Percentiles rank a stretch among this genome's conserved stretches.
Evolutionary conservation across 2,329 filamentous ascomycete species (phyloP).

Genomic region (Leptosphaerulina australis): DNA sequence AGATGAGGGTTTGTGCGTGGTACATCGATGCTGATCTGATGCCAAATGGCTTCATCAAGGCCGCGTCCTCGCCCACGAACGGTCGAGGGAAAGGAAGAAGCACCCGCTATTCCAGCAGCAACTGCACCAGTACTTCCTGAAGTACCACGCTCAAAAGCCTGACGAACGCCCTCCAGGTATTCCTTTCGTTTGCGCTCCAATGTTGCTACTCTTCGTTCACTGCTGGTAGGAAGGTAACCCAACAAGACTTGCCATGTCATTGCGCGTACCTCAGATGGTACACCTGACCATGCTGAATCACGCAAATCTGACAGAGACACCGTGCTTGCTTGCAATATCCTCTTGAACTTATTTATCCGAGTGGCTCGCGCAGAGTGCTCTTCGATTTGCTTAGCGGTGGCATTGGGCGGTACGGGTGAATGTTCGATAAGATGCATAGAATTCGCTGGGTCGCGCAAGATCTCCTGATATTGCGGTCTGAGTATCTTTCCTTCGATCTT

Average conservation of each 20-base stretch:
- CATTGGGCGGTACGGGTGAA: conserved; percentile 72
- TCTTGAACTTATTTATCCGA: conserved; percentile 98
- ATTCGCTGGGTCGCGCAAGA: conserved; percentile 84
- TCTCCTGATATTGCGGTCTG: conserved; percentile 96
- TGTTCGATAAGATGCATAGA: conserved; percentile 93
- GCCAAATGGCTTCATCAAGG: conserved; percentile 96
- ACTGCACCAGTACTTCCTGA: conserved; percentile 38
- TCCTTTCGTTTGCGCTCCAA: conserved; percentile 95
- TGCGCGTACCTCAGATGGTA: conserved; percentile 92
- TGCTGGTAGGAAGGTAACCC: conserved; percentile 95
- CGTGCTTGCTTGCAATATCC: conserved; percentile 87
- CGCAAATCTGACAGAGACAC: conserved; percentile 85
- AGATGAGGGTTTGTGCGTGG: conserved; percentile 96
- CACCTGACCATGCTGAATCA: conserved; percentile 87
- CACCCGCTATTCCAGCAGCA: conserved; percentile 53
- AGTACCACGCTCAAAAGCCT: conserved; percentile 65
- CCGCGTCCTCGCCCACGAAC: conserved; percentile 72
- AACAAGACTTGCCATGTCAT: conserved; percentile 99
- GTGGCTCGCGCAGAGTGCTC: conserved; percentile 85
- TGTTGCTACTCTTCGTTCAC: conserved; percentile 85
- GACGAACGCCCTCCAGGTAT: conserved; percentile 86
- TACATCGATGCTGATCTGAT: conserved; percentile 98
- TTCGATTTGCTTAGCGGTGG: conserved; percentile 82
- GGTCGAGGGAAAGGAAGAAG: conserved; percentile 49
- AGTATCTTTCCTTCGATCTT: conserved; percentile 94